phyloP scores from a whole-genome alignment of 768 basidiomycete genomes.

The Rhizopogon roseolus region DNA sequence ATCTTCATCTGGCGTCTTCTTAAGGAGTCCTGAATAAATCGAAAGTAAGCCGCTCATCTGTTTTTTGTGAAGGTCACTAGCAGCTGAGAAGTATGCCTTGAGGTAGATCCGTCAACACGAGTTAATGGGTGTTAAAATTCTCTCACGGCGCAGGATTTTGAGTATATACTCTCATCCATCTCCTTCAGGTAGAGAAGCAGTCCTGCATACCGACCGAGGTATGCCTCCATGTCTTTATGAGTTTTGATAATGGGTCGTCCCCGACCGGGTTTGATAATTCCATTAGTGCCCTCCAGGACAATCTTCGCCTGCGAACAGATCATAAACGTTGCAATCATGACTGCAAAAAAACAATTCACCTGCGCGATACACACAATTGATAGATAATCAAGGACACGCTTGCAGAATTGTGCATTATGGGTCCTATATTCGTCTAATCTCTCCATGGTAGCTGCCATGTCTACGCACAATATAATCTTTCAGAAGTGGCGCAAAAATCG shows the following conservation, averaged over 20 bases:
- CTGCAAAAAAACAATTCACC: conserved; percentile 36
- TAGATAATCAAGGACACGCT: conserved; percentile 84
- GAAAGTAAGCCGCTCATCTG: conserved; percentile 77
- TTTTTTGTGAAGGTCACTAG: conserved; percentile 73
- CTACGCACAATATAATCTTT: conserved; percentile 28
- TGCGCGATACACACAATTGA: conserved; percentile 90
- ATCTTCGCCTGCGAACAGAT: conserved; percentile 49
- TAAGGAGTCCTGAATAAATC: conserved; percentile 53
- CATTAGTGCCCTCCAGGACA: conserved; percentile 59
- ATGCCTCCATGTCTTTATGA: conserved; percentile 76
- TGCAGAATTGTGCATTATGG: conserved; percentile 90
- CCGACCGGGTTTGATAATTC: conserved; percentile 41
- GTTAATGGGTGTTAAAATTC: neutral
- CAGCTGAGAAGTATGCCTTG: conserved; percentile 87
- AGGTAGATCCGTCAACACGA: neutral
- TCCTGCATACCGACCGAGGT: conserved; percentile 85
- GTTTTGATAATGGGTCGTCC: conserved; percentile 45
- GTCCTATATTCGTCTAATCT: conserved; percentile 86
- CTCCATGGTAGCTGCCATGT: conserved; percentile 98
- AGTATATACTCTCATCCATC: conserved; percentile 89
- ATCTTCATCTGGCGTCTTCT: conserved; percentile 68
- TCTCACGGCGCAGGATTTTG: conserved; percentile 84
- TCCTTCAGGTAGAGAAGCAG: conserved; percentile 91
- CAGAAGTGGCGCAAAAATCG: neutral
- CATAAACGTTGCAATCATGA: neutral